Evolutionary conservation across 768 basidiomycete species (phyloP).

Genomic region (Auricularia cornea): DNA sequence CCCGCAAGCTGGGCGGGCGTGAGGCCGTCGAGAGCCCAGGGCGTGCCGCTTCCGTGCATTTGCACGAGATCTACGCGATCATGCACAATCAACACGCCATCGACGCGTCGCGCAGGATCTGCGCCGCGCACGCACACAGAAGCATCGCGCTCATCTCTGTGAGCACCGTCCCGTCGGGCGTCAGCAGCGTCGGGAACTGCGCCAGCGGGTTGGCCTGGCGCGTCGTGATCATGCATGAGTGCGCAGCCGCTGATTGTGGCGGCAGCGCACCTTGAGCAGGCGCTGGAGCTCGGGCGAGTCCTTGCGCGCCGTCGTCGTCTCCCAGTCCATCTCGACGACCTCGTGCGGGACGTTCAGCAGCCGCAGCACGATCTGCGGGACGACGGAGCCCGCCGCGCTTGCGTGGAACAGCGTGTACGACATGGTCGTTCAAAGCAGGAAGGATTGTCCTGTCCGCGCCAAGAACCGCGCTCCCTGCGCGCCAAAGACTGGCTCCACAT

Average conservation of each 20-base stretch:
- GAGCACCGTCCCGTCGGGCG: conserved; percentile 4
- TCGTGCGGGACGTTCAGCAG: not conserved
- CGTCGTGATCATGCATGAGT: not conserved
- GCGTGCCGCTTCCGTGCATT: not conserved
- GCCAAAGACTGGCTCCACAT: no score
- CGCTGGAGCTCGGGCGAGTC: not conserved
- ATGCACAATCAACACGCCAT: not conserved
- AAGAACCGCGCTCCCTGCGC: no score
- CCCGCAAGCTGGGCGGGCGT: not conserved
- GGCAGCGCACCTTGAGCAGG: not conserved
- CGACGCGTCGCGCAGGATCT: not conserved
- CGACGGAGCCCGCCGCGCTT: not conserved
- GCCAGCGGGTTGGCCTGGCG: conserved; percentile 5
- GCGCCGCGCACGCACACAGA: not conserved
- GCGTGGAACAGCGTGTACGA: not conserved
- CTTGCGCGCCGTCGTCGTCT: not conserved
- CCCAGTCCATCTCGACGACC: not conserved
- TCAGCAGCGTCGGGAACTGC: conserved; percentile 6
- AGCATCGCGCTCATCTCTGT: conserved; percentile 1
- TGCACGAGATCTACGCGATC: not conserved
- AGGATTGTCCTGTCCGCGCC: no score
- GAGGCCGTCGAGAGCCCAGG: not conserved
- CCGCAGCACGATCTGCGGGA: not conserved
- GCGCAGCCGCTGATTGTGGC: not conserved
- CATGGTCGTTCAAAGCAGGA: not conserved